phyloP scores from a whole-genome alignment of 805 yeast species.

The Candida insectorum region DNA sequence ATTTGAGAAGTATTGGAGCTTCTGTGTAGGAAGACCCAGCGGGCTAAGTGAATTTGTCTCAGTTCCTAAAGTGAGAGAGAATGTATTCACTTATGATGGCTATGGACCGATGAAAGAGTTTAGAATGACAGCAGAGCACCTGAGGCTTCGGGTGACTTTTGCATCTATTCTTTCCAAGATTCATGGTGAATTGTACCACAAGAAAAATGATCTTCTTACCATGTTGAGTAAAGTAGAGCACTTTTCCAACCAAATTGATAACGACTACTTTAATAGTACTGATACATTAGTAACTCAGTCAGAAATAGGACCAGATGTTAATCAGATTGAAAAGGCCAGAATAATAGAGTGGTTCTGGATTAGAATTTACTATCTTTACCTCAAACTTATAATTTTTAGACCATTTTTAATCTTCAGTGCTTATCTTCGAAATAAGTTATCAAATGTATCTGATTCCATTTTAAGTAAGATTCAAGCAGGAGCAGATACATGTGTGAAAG shows the following conservation, averaged over 20 bases:
- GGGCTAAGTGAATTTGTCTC: constrained; percentile 11
- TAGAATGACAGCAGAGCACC: constrained; percentile 15
- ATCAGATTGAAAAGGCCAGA: constrained; percentile 2
- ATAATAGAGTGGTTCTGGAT: constrained; percentile 23
- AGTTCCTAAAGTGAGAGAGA: constrained; percentile 6
- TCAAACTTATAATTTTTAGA: constrained; percentile 17
- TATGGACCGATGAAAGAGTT: constrained; percentile 14
- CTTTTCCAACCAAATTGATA: constrained; percentile 15
- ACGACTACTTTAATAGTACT: constrained; percentile 11
- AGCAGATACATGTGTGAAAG: constrained; percentile 14
- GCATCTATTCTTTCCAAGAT: constrained; percentile 15
- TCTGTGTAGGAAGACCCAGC: constrained; percentile 20
- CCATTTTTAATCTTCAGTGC: constrained; percentile 20
- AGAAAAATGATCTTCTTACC: constrained; percentile 14
- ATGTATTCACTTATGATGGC: constrained; percentile 9
- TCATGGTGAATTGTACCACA: constrained; percentile 15
- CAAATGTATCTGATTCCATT: constrained; percentile 8
- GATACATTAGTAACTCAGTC: constrained; percentile 9
- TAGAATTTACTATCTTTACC: constrained; percentile 18
- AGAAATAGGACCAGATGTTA: constrained; percentile 6
- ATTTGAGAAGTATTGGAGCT: constrained; percentile 22
- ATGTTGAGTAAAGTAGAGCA: constrained; percentile 15
- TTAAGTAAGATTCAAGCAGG: constrained; percentile 9
- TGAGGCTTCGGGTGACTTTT: constrained; percentile 15
- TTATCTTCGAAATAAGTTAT: constrained; percentile 13